A percentile compares a stretch with the other conserved stretches of the same genome.
phyloP scores from a whole-genome alignment of 176 grass and related monocot genomes.

The Dactylis glomerata region DNA sequence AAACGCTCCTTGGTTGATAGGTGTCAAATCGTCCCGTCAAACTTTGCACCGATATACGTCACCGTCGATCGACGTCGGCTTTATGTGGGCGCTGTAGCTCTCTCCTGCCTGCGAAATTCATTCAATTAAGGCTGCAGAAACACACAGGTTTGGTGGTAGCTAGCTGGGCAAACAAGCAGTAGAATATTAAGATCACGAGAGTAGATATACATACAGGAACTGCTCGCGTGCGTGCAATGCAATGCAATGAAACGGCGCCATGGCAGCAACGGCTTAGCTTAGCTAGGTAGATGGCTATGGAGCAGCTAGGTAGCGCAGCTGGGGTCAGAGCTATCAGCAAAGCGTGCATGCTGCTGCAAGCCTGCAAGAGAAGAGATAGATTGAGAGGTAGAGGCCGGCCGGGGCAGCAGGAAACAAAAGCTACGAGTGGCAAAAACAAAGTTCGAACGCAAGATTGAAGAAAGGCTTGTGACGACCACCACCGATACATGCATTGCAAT shows the following conservation, averaged over 20 bases:
- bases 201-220: neutral
- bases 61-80: neutral
- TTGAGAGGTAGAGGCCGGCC: neutral
- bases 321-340: neutral
- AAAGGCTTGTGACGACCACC: neutral
- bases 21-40: neutral
- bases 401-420: slow-evolving; percentile 3
- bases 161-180: neutral
- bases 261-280: neutral
- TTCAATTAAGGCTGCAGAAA: neutral
- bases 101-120: neutral
- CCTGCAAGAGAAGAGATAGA: no score
- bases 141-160: neutral
- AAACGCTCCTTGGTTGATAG: neutral
- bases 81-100: neutral
- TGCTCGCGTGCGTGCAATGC: neutral
- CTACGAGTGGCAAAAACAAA: neutral
- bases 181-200: slow-evolving; percentile 52
- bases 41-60: neutral
- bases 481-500: neutral
- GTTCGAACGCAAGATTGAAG: neutral
- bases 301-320: neutral
- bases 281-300: neutral
- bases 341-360: neutral
- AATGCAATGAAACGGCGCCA: neutral